Evolutionary conservation across 345 rosid species (phyloP), one percentile per base, ranked within the genome.

Genomic region (Salix purpurea): DNA sequence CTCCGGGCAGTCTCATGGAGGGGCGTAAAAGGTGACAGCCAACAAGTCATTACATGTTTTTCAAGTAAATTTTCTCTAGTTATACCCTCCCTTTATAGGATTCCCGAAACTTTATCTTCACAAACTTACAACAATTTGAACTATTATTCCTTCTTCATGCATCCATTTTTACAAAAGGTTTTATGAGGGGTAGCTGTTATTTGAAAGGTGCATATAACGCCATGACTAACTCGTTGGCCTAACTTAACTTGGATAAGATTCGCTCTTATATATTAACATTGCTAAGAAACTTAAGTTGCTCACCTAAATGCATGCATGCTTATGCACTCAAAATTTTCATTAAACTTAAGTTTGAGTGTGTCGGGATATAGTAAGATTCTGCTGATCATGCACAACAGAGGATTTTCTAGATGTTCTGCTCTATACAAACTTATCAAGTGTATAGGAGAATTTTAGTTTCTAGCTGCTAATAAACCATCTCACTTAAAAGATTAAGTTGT

Each of bases 101-200:
- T 78, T 78, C 76, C 58, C 30, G 6, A 39, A 6, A 8, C 14
- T 36, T 67, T 2, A 54, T 14, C n/a, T 13, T 39, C 71, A 21
- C n/a, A 19, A 9, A 67, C 3, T 36, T 18, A 83, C 6, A 80
- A 77, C 71, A 75, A 69, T 78, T 72, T 80, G 77, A 80, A 75
- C 79, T 76, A 80, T 77, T 84, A 81, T 86, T 89, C 89, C 79
- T 56, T 21, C 76, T 74, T 80, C 66, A 76, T 71, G 6, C 18
- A 80, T 82, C 82, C 70, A 42, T 52, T 78, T 36, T 67, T 12
- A 56, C 75, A 16, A 26, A 16, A 74, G 69, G 83, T 77, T 32
- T 50, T 73, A 84, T 61, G 58, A 81, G 79, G 85, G 88, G 88
- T 36, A 79, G 91, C 36, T 74, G 54, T 69, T 78, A 84, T 77